Evolutionary conservation across 768 basidiomycete species (phyloP).

Genomic region (Leccinum broughii): DNA sequence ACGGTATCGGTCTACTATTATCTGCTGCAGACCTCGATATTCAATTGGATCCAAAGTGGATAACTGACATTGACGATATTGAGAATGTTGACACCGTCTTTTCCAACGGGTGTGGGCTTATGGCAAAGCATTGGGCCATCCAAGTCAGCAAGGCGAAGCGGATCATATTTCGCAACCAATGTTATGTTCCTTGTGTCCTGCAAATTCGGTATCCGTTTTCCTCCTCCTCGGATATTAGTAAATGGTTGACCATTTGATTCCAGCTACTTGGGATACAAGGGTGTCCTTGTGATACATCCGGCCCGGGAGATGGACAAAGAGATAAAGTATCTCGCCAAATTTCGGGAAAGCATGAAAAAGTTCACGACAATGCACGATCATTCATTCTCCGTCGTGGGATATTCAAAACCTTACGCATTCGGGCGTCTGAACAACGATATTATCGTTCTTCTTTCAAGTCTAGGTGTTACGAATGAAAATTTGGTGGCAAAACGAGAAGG

Average conservation of each 20-base stretch:
- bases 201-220: conserved; percentile 52
- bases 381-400: conserved; percentile 67
- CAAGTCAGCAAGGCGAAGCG: conserved; percentile 54
- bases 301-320: conserved; percentile 41
- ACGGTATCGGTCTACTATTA: conserved; percentile 58
- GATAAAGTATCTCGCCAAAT: conserved; percentile 46
- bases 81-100: conserved; percentile 56
- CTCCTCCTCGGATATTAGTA: not conserved
- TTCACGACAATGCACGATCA: conserved; percentile 55
- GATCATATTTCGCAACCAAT: conserved; percentile 52
- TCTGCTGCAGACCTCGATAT: conserved; percentile 64
- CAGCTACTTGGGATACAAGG: conserved; percentile 73
- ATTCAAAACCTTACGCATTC: conserved; percentile 63
- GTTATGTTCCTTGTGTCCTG: conserved; percentile 62
- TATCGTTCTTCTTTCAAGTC: conserved; percentile 62
- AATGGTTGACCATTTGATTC: not conserved
- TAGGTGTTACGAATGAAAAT: conserved; percentile 57
- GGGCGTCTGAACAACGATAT: conserved; percentile 71
- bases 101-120: conserved; percentile 71
- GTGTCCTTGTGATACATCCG: conserved; percentile 67
- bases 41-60: conserved; percentile 47
- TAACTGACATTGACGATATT: conserved; percentile 61
- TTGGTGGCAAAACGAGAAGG: conserved; percentile 56
- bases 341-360: conserved; percentile 72
- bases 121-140: conserved; percentile 50